These are phyloP conservation scores for Chaetomium cochliodes DNA, from an alignment of 495 filamentous ascomycete genomes.

Conservation along the genomic window DNA sequence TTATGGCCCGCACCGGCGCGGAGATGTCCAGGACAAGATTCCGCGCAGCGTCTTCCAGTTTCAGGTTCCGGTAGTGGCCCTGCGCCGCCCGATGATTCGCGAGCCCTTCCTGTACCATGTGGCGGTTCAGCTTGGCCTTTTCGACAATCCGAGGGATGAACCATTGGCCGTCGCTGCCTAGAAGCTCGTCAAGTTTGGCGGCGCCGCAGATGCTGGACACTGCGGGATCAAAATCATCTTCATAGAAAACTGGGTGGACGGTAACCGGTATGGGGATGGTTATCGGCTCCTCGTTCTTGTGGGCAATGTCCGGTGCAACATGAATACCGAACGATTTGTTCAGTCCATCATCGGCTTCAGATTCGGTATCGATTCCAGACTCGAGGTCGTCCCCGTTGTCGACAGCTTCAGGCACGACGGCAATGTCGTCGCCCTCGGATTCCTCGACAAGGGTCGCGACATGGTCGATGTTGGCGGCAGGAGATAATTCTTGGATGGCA, in stretches of 20 bases:
- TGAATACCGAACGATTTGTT: neutral
- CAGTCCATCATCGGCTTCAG: neutral
- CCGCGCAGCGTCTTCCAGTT: constrained; percentile 10
- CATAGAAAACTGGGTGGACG: constrained; percentile 5
- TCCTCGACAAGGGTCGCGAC: neutral
- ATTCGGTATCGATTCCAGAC: neutral
- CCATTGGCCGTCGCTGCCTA: constrained; percentile 8
- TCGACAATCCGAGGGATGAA: constrained; percentile 7
- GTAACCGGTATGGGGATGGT: neutral
- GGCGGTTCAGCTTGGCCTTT: neutral
- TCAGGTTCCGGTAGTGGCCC: constrained; percentile 5
- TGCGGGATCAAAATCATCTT: constrained; percentile 22
- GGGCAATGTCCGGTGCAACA: neutral
- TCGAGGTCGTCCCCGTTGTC: neutral
- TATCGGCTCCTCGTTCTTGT: neutral
- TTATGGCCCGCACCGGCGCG: neutral
- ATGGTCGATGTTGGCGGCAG: neutral
- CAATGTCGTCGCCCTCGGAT: neutral
- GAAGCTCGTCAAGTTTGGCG: neutral
- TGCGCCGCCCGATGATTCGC: neutral
- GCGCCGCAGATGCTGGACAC: neutral
- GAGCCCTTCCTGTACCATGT: neutral
- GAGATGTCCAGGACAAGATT: neutral
- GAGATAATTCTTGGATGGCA: neutral
- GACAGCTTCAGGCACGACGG: neutral